phyloP scores from a whole-genome alignment of 768 basidiomycete species.

The Auricularia heimuer region DNA sequence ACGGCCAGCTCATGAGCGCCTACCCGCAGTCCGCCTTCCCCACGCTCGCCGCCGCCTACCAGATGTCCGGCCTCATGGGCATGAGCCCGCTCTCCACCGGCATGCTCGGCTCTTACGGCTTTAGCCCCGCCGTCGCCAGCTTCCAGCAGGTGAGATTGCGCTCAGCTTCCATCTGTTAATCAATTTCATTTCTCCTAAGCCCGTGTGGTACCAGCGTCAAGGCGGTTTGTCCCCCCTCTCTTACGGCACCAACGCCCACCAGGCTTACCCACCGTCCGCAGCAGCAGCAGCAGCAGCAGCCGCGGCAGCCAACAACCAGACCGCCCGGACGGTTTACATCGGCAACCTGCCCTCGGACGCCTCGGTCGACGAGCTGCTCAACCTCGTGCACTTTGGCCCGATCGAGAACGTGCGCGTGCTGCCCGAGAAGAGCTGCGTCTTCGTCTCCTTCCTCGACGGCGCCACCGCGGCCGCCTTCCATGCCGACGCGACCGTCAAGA shows the following conservation, averaged over 20 bases:
- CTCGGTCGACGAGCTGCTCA: constrained; percentile 94
- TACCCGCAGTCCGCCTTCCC: constrained; percentile 1
- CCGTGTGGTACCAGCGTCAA: constrained; percentile 1
- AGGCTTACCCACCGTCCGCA: constrained; percentile 34
- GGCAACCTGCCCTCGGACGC: constrained; percentile 93
- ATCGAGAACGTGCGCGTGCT: constrained; percentile 91
- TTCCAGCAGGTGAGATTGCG: constrained; percentile 47
- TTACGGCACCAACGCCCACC: not conserved
- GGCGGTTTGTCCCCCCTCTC: constrained; percentile 39
- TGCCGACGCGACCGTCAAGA: constrained; percentile 93
- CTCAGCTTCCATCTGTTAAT: not conserved
- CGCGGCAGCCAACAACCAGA: constrained; percentile 44
- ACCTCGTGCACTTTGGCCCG: constrained; percentile 95
- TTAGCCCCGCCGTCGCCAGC: constrained; percentile 58
- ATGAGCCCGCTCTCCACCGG: not conserved
- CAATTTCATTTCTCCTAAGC: constrained; percentile 5
- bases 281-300: constrained; percentile 55
- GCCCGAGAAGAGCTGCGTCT: constrained; percentile 95
- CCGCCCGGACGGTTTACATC: constrained; percentile 90
- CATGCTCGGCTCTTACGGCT: constrained; percentile 44
- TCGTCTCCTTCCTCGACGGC: constrained; percentile 94
- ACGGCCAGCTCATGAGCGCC: not conserved
- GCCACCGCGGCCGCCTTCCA: constrained; percentile 92
- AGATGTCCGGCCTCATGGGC: not conserved
- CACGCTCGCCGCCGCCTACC: not conserved